Evolutionary conservation across 805 yeast species (phyloP).

Genomic region (Candida ficus): DNA sequence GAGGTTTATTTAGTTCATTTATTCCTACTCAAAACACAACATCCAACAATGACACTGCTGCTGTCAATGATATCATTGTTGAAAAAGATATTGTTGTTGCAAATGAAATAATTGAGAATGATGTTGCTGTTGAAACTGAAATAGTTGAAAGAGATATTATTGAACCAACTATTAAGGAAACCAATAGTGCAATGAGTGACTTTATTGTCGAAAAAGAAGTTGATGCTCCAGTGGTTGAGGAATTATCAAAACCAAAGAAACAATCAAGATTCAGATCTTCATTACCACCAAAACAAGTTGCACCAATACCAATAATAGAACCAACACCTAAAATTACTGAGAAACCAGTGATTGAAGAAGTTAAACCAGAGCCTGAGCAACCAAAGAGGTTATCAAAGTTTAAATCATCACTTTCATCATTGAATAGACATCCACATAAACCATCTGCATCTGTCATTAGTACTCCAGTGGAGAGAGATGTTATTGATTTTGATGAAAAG

Average conservation of each 20-base stretch:
- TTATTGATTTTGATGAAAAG: background rate
- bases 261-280: conserved; percentile 4
- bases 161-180: background rate
- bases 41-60: background rate
- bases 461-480: background rate
- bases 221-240: background rate
- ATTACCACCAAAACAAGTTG: background rate
- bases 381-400: conserved; percentile 26
- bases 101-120: too few relatives aligned
- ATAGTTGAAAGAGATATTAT: background rate
- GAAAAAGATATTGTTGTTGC: too few relatives aligned
- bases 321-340: background rate
- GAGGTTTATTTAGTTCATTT: background rate
- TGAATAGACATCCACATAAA: background rate
- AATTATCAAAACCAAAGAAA: background rate
- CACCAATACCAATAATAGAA: background rate
- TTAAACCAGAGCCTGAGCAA: too few relatives aligned
- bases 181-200: background rate
- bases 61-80: conserved; percentile 8
- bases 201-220: conserved; percentile 9
- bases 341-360: background rate
- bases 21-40: background rate
- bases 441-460: background rate
- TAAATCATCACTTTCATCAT: conserved; percentile 16
- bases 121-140: too few relatives aligned